Evolutionary conservation across 108 stramenopile species (phyloP).

Genomic region (Skeletonema menzelii): DNA sequence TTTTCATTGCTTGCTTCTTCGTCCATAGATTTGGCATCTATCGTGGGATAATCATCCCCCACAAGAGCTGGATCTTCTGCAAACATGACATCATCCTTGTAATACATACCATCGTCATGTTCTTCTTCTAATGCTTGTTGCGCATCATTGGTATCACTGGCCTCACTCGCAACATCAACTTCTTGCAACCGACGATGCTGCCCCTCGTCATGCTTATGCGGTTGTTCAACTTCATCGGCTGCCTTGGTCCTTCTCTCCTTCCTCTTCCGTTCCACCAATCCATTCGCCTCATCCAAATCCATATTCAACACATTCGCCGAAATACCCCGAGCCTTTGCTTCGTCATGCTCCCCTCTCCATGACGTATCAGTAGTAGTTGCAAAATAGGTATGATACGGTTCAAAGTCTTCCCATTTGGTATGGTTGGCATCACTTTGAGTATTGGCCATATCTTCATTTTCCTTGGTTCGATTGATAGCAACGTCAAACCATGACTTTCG

Average conservation of each 20-base stretch:
- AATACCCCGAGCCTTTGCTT: conserved; percentile 57
- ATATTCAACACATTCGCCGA: conserved; percentile 67
- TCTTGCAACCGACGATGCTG: conserved; percentile 48
- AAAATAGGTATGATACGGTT: conserved; percentile 85
- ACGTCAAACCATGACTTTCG: conserved; percentile 72
- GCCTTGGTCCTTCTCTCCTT: conserved; percentile 12
- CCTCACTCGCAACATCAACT: conserved; percentile 2
- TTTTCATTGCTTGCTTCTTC: conserved; percentile 10
- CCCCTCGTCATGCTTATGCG: background rate
- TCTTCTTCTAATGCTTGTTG: conserved; percentile 2
- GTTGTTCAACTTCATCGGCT: background rate
- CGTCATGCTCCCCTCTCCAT: conserved; percentile 41
- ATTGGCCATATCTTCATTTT: conserved; percentile 44
- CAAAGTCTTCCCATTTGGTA: conserved; percentile 53
- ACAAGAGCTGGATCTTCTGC: conserved; percentile 28
- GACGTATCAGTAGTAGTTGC: conserved; percentile 41
- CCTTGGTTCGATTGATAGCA: conserved; percentile 59
- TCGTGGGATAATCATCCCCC: conserved; percentile 13
- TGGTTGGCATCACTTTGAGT: conserved; percentile 17
- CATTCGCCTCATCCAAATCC: conserved; percentile 47
- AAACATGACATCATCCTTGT: conserved; percentile 24
- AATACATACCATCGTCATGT: conserved; percentile 8
- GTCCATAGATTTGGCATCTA: background rate
- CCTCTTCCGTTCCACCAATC: conserved; percentile 55
- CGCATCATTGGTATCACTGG: background rate